Percentiles rank a stretch among this genome's conserved stretches.
These are phyloP conservation scores for Antrodiella citrinella DNA, from an alignment of 768 basidiomycete genomes.

Conservation along the genomic window DNA sequence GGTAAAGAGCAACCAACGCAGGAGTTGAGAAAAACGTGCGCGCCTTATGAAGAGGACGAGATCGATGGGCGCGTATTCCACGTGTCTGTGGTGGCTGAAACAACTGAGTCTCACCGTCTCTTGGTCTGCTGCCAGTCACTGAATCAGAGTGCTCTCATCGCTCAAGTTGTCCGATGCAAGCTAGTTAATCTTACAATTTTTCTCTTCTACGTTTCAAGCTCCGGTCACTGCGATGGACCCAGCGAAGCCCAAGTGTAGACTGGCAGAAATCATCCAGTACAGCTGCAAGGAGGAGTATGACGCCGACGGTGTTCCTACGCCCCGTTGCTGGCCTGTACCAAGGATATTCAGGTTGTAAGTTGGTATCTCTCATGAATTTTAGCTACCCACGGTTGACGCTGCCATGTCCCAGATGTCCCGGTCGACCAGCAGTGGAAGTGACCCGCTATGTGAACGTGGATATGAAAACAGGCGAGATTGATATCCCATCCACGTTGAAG, in stretches of 20 bases:
- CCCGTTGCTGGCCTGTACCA: slow-evolving; percentile 66
- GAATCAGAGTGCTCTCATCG: no score
- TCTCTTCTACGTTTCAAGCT: no score
- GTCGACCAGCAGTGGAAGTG: slow-evolving; percentile 43
- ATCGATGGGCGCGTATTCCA: slow-evolving; percentile 15
- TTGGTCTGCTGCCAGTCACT: no score
- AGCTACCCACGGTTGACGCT: slow-evolving; percentile 1
- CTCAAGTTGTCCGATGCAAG: no score
- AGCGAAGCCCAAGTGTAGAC: slow-evolving; percentile 32
- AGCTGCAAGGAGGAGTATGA: slow-evolving; percentile 40
- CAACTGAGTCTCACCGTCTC: neutral
- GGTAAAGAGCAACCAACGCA: slow-evolving; percentile 14
- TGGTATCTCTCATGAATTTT: slow-evolving; percentile 8
- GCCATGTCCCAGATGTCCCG: slow-evolving; percentile 45
- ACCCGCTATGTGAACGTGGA: slow-evolving; percentile 10
- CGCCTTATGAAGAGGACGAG: slow-evolving; percentile 9
- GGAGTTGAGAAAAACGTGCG: slow-evolving; percentile 12
- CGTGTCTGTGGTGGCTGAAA: slow-evolving; percentile 4
- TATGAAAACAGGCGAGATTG: slow-evolving; percentile 7
- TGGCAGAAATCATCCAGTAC: slow-evolving; percentile 70
- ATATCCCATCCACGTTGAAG: slow-evolving; percentile 8
- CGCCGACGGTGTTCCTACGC: slow-evolving; percentile 18
- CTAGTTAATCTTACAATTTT: no score
- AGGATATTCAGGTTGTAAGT: slow-evolving; percentile 68
- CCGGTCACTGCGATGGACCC: no score